Evolutionary conservation across 2,329 filamentous ascomycete genomes (phyloP).

Genomic region (Alternaria gaisen): DNA sequence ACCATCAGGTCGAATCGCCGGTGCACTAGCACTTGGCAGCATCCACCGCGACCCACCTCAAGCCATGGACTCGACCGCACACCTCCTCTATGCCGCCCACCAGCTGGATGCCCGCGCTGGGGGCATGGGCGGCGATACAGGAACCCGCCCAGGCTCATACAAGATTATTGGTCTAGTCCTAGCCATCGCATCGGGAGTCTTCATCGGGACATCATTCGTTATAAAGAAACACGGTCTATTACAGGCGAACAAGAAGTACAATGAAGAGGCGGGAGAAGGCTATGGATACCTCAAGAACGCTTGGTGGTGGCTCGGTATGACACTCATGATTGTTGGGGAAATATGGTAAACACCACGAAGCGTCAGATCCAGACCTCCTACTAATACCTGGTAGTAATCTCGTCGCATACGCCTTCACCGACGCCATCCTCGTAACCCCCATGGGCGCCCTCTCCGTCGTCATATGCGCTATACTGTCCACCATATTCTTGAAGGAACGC

Average conservation of each 20-base stretch:
- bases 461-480: slow-evolving; percentile 87
- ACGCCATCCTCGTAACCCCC: slow-evolving; percentile 93
- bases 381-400: slow-evolving; percentile 70
- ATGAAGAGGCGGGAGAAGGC: slow-evolving; percentile 93
- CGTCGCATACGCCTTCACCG: slow-evolving; percentile 94
- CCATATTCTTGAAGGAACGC: slow-evolving; percentile 94
- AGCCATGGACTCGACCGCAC: slow-evolving; percentile 56
- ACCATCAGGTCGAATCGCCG: slow-evolving; percentile 18
- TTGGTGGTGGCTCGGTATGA: slow-evolving; percentile 97
- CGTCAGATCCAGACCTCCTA: slow-evolving; percentile 50
- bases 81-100: slow-evolving; percentile 53
- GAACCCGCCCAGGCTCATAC: slow-evolving; percentile 67
- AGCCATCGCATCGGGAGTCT: slow-evolving; percentile 85
- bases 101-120: slow-evolving; percentile 58
- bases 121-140: slow-evolving; percentile 37
- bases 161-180: slow-evolving; percentile 88
- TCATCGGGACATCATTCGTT: slow-evolving; percentile 95
- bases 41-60: slow-evolving; percentile 20
- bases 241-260: slow-evolving; percentile 94
- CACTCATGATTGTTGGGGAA: slow-evolving; percentile 94
- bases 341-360: slow-evolving; percentile 60
- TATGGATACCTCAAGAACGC: slow-evolving; percentile 96
- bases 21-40: slow-evolving; percentile 26
- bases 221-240: slow-evolving; percentile 93
- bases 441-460: slow-evolving; percentile 92